phyloP scores from a whole-genome alignment of 257 asterid genomes.

The Mitragyna speciosa region DNA sequence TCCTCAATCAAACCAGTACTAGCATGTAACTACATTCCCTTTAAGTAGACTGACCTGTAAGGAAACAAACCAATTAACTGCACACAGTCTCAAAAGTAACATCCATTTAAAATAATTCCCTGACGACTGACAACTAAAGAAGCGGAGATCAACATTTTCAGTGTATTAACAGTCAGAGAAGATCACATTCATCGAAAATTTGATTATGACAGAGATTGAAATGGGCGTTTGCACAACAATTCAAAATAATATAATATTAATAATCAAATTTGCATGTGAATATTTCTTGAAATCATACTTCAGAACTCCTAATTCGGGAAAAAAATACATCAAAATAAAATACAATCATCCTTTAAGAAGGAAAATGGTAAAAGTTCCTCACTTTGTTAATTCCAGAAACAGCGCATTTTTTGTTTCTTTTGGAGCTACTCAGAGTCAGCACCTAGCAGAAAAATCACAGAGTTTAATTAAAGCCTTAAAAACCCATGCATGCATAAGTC shows the following conservation, averaged over 20 bases:
- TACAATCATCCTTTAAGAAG: not conserved
- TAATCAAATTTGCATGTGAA: not conserved
- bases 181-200: not conserved
- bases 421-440: not conserved
- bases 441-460: not conserved
- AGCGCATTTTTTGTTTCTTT: not conserved
- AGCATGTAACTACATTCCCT: no score
- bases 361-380: not conserved
- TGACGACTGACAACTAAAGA: not conserved
- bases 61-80: not conserved
- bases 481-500: not conserved
- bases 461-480: not conserved
- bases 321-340: not conserved
- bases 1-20: no score
- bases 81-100: not conserved
- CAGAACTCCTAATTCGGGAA: not conserved
- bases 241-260: not conserved
- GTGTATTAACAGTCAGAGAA: not conserved
- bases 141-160: not conserved
- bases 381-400: not conserved
- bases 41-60: not conserved
- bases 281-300: not conserved
- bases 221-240: not conserved
- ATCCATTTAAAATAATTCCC: not conserved
- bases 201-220: not conserved